These are phyloP conservation scores for Huntiella savannae DNA, from an alignment of 2,329 filamentous ascomycete genomes.

Conservation along the genomic window DNA sequence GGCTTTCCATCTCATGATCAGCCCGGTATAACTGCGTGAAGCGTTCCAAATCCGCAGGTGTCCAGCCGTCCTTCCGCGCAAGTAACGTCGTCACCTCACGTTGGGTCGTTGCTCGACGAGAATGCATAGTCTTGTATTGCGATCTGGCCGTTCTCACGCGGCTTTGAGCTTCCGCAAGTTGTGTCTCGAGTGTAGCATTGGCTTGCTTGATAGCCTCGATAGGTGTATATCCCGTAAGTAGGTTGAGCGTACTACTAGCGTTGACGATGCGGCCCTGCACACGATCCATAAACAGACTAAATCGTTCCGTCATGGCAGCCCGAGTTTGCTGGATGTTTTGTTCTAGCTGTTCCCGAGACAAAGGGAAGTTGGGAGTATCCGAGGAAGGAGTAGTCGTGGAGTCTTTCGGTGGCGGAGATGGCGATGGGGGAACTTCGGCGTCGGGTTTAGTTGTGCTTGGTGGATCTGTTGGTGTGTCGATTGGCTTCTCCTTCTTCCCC, in stretches of 20 bases:
- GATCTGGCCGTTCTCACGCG: conserved; percentile 53
- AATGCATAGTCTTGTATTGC: conserved; percentile 66
- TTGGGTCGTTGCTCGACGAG: conserved; percentile 69
- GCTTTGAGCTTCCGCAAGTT: conserved; percentile 38
- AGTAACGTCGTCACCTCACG: conserved; percentile 89
- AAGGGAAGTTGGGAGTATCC: not conserved
- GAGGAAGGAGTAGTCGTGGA: not conserved
- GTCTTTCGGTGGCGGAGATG: conserved; percentile 4
- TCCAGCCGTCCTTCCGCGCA: conserved; percentile 87
- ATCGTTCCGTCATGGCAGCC: conserved; percentile 20
- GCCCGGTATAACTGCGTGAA: conserved; percentile 85
- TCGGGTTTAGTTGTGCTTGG: conserved; percentile 1
- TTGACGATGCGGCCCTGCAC: conserved; percentile 68
- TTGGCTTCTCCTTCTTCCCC: not conserved
- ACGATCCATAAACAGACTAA: conserved; percentile 68
- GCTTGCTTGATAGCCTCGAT: conserved; percentile 72
- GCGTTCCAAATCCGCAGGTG: conserved; percentile 67
- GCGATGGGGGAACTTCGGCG: not conserved
- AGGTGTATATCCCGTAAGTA: conserved; percentile 79
- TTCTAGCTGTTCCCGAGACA: too few relatives aligned
- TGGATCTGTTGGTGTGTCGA: conserved; percentile 1
- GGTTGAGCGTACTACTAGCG: conserved; percentile 77
- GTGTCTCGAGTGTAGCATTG: conserved; percentile 48
- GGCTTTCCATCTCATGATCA: conserved; percentile 83
- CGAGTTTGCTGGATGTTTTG: conserved; percentile 16